These are phyloP conservation scores for Xylariaceae sp. DNA, from an alignment of 2,329 filamentous ascomycete species.

Conservation along the genomic window DNA sequence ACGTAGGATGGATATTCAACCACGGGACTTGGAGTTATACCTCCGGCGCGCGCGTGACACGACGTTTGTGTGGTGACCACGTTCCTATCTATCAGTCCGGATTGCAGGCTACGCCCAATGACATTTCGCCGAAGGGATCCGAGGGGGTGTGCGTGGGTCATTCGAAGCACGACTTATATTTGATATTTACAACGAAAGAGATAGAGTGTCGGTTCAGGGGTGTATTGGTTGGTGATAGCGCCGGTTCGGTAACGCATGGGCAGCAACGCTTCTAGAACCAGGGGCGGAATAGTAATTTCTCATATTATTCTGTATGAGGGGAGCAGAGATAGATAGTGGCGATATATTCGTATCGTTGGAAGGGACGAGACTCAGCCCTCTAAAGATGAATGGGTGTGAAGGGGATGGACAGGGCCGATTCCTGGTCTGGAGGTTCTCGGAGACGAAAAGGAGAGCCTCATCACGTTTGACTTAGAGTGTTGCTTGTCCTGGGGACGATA, in stretches of 20 bases:
- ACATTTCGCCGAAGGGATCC: constrained; percentile 3
- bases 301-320: too few relatives aligned
- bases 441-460: constrained; percentile 6
- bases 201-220: constrained; percentile 9
- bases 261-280: constrained; percentile 20
- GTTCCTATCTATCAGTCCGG: background rate
- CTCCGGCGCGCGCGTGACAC: too few relatives aligned
- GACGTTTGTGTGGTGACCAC: too few relatives aligned
- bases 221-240: constrained; percentile 11
- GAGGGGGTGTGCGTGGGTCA: constrained; percentile 1
- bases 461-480: constrained; percentile 12
- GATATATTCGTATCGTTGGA: too few relatives aligned
- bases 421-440: constrained; percentile 12
- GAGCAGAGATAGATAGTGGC: constrained; percentile 13
- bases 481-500: constrained; percentile 12
- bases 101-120: background rate
- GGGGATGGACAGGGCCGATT: constrained; percentile 1
- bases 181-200: too few relatives aligned
- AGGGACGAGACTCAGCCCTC: background rate
- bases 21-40: too few relatives aligned
- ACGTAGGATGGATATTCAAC: too few relatives aligned
- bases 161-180: constrained; percentile 9
- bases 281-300: constrained; percentile 6
- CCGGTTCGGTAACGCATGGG: background rate
- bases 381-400: background rate